phyloP scores from a whole-genome alignment of 805 yeast genomes.

The Ascoidea asiatica region DNA sequence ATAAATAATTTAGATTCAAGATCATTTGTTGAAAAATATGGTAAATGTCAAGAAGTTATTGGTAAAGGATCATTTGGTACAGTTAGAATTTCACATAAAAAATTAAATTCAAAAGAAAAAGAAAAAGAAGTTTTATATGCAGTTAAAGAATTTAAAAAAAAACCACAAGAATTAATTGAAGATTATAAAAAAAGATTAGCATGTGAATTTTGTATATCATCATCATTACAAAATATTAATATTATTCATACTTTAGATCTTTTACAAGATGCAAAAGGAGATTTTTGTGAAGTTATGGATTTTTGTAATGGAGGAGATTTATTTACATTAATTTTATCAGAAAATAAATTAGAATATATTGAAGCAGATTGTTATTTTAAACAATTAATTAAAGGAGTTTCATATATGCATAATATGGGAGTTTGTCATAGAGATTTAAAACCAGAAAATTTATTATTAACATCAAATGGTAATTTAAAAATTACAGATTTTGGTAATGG shows the following conservation, averaged over 20 bases:
- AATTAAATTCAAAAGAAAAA: constrained; percentile 19
- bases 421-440: constrained; percentile 90
- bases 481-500: constrained; percentile 86
- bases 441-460: constrained; percentile 72
- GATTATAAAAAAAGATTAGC: constrained; percentile 62
- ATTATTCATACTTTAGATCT: constrained; percentile 69
- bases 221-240: constrained; percentile 61
- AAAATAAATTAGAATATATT: constrained; percentile 36
- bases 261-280: constrained; percentile 59
- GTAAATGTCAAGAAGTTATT: constrained; percentile 86
- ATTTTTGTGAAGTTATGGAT: constrained; percentile 88
- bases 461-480: constrained; percentile 50
- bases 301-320: constrained; percentile 83
- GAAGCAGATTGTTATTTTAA: constrained; percentile 88
- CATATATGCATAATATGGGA: constrained; percentile 81
- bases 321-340: constrained; percentile 41
- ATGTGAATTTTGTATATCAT: constrained; percentile 82
- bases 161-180: constrained; percentile 41
- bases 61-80: constrained; percentile 94
- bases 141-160: constrained; percentile 59
- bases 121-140: constrained; percentile 43
- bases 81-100: constrained; percentile 77
- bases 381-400: constrained; percentile 70
- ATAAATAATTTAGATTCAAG: too few species aligned
- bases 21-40: constrained; percentile 79